Evolutionary conservation across 2,329 filamentous ascomycete genomes (phyloP), one percentile per base, ranked within the genome.

Genomic region (Capronia coronata): DNA sequence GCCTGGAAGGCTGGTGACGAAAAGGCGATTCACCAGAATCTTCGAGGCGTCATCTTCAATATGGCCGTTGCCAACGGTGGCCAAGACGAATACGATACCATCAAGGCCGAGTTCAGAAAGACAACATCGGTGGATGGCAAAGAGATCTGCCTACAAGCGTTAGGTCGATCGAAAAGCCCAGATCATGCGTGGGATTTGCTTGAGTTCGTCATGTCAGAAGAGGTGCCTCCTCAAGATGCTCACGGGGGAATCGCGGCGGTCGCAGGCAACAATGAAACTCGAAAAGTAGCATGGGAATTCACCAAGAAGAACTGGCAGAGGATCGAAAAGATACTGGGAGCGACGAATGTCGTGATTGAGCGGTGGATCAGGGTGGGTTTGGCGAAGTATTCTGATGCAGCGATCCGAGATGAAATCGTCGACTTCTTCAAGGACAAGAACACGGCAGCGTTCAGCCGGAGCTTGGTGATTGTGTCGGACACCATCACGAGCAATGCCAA

Each of bases 121-220:
- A 93, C 88, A 10, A 84, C 84, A 45, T 87, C 89, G 6, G 83
- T 96, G 30, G 93, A 97, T 62, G 90, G 89, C 61, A 94, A 90
- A 68, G 89, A 95, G 59, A 86, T 94, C 57, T 85, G 82, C 58
- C 78, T 97, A 2, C 74, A 78, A 30, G 80, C 86, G 2, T 77
- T 98, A 38, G 88, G 89, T 27, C 80, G 82, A 32, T 82, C 86
- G 16, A 83, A 84, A 60, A 80, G 87, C 48, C 65, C 73, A 1
- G 78, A 81, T 8, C 72, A 96, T 23, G 81, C 94, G 38, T 72
- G 77, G 49, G 69, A 83, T 63, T 75, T 83, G 77, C 64, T 85
- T 74, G 61, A 83, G 69, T 78, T 96, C 65, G 73, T 90, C 68
- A 84, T 94, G 68, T 90, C 87, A 59, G 83, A 84, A 65, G 76